Conservation (phyloP, 2,329 filamentous ascomycete species). For the Aspergillus uvarum region DNA sequence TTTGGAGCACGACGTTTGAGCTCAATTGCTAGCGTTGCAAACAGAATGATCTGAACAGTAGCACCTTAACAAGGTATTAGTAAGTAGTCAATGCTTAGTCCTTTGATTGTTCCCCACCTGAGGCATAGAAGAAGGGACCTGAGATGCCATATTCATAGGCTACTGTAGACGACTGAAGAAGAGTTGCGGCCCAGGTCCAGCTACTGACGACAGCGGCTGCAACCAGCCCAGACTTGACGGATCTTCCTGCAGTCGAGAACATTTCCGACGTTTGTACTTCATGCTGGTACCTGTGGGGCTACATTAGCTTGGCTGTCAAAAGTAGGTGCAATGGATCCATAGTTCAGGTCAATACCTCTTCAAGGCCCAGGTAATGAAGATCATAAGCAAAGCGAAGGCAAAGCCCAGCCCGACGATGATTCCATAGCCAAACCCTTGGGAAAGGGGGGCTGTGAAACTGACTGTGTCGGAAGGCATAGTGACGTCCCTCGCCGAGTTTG, state of each 20-base stretch:
- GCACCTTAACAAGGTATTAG: conserved; percentile 52
- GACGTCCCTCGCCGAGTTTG: background rate
- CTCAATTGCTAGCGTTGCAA: conserved; percentile 87
- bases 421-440: conserved; percentile 71
- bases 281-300: conserved; percentile 57
- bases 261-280: conserved; percentile 85
- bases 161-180: conserved; percentile 76
- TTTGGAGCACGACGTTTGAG: conserved; percentile 84
- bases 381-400: conserved; percentile 73
- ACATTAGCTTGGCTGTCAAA: background rate
- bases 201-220: conserved; percentile 87
- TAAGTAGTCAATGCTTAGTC: conserved; percentile 48
- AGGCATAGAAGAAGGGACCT: conserved; percentile 67
- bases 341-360: conserved; percentile 49
- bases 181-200: conserved; percentile 89
- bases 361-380: conserved; percentile 68
- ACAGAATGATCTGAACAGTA: conserved; percentile 83
- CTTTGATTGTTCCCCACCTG: conserved; percentile 41
- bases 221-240: conserved; percentile 84
- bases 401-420: conserved; percentile 73
- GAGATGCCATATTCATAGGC: conserved; percentile 75
- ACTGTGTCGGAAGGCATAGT: conserved; percentile 26
- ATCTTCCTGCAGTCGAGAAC: conserved; percentile 85
- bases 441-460: conserved; percentile 35
- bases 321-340: background rate